Evolutionary conservation across 306 rosid genomes (phyloP).

Genomic region (Quercus bicolor): DNA sequence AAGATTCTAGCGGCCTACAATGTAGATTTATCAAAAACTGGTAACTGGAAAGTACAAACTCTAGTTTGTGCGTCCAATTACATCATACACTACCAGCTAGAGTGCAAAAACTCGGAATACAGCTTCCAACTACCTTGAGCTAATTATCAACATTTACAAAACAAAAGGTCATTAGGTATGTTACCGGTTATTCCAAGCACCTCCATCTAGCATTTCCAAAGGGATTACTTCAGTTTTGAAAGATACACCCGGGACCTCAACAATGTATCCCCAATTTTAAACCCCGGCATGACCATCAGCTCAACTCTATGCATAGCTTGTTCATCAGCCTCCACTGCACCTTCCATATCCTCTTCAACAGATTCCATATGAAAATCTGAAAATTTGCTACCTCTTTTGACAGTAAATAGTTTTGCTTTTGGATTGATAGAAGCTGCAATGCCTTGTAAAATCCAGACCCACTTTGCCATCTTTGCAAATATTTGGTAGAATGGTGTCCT

Average conservation of each 20-base stretch:
- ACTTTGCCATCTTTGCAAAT: slow-evolving; percentile 77
- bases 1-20: slow-evolving; percentile 9
- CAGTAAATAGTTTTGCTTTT: slow-evolving; percentile 48
- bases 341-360: slow-evolving; percentile 38
- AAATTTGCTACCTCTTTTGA: slow-evolving; percentile 49
- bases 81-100: slow-evolving; percentile 26
- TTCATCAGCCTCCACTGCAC: slow-evolving; percentile 7
- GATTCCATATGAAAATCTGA: slow-evolving; percentile 67
- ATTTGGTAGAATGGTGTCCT: slow-evolving; percentile 75
- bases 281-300: slow-evolving; percentile 86
- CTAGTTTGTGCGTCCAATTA: neutral
- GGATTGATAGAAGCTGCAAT: slow-evolving; percentile 51
- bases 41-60: slow-evolving; percentile 26
- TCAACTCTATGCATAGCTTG: slow-evolving; percentile 35
- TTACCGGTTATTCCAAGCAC: slow-evolving; percentile 31
- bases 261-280: slow-evolving; percentile 45
- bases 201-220: slow-evolving; percentile 26
- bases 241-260: slow-evolving; percentile 69
- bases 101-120: slow-evolving; percentile 18
- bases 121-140: neutral
- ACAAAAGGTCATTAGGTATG: slow-evolving; percentile 29
- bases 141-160: slow-evolving; percentile 23
- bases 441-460: slow-evolving; percentile 69
- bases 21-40: slow-evolving; percentile 18
- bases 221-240: slow-evolving; percentile 17